phyloP scores from a whole-genome alignment of 305 asterid species.

The Fraxinus nigra region DNA sequence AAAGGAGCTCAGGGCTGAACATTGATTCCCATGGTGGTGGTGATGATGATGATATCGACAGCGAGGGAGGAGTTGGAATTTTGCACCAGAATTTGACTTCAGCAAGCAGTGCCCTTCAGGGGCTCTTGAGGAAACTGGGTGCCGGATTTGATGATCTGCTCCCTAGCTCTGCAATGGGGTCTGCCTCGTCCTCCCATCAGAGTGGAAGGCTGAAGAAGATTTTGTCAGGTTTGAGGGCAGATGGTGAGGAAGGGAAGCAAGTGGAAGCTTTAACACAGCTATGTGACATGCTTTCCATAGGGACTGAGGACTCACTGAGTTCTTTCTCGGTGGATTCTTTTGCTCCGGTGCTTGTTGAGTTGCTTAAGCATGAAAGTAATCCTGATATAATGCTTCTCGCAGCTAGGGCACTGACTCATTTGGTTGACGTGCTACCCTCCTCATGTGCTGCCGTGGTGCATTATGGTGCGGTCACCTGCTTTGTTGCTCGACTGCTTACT shows the following conservation, averaged over 20 bases:
- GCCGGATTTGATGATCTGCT: slow-evolving; percentile 96
- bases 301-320: slow-evolving; percentile 92
- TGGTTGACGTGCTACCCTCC: slow-evolving; percentile 95
- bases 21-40: slow-evolving; percentile 63
- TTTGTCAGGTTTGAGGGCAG: slow-evolving; percentile 86
- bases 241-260: slow-evolving; percentile 97
- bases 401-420: slow-evolving; percentile 90
- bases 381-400: slow-evolving; percentile 97
- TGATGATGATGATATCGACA: slow-evolving; percentile 76
- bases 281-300: slow-evolving; percentile 91
- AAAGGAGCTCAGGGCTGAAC: slow-evolving; percentile 66
- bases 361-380: slow-evolving; percentile 86
- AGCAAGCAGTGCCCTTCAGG: slow-evolving; percentile 95
- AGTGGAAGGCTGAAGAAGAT: slow-evolving; percentile 91
- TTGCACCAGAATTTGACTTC: slow-evolving; percentile 86
- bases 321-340: slow-evolving; percentile 93
- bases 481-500: slow-evolving; percentile 88
- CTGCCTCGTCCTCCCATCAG: slow-evolving; percentile 82
- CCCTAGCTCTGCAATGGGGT: slow-evolving; percentile 82
- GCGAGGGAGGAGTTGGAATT: slow-evolving; percentile 89
- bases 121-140: slow-evolving; percentile 83
- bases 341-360: slow-evolving; percentile 95
- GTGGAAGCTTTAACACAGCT: slow-evolving; percentile 93
- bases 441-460: slow-evolving; percentile 98
- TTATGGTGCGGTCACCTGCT: slow-evolving; percentile 93